Base-by-base conservation (phyloP, 176 grass and related monocot species). In the Oryza meridionalis region DNA sequence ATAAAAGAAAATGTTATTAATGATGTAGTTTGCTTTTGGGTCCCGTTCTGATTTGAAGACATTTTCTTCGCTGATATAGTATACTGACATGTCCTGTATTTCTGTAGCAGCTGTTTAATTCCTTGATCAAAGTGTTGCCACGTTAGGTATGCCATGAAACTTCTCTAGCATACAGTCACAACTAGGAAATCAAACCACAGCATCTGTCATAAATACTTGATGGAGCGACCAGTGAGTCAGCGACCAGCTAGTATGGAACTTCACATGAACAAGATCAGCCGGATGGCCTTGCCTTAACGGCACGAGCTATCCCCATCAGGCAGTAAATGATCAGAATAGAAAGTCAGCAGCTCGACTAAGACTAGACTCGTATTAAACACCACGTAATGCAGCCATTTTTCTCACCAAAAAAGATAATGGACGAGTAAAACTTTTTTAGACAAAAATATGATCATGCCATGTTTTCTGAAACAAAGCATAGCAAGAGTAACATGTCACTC, bases 1-100 rank as follows among this genome's bases (percentile, higher is more conserved):
- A 10, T 8, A 11, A n/a, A 62, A 62, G 21, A 62, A 10, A 62
- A 5, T 35, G 33, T 35, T 58, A 33, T n/a, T 9, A 73, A 73
- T 74, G 74, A 16, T 78, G 86, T 43, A 29, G 67, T 73, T 88
- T 47, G 26, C 35, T 68, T 68, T 46, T 62, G 53, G 73, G 74
- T 17, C 27, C 19, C 69, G 11, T 51, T 19, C 62, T 84, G 24
- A 8, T 43, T 69, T n/a, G 4, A 69, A 43, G 5, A 16, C 22
- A 7, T 27, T 19, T 72, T 66, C 45, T 9, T 2, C n/a, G 31
- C 3, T n/a, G 16, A 76, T 78, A 42, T 10, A 0, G 3, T 78
- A 78, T 69, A 13, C 42, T 65, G 16, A 70, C 59, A 10, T 71
- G 38, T 65, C 21, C 11, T 72, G 53, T 51, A 40, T 49, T 44